Conservation (phyloP, 345 rosid species). For the Camelina hispida region DNA sequence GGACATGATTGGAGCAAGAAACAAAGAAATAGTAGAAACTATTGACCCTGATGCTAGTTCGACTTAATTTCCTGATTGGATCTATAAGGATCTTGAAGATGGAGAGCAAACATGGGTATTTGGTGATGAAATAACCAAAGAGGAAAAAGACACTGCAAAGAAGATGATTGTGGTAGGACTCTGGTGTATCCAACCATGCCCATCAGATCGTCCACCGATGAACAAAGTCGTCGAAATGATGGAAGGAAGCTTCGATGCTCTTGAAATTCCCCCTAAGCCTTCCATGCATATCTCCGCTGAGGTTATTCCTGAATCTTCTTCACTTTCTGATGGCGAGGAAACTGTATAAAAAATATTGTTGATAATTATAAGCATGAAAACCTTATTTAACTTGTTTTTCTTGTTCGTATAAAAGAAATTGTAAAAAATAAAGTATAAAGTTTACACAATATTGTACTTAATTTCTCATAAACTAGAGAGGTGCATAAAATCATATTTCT, state of each 20-base stretch:
- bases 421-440: not conserved
- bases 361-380: not conserved
- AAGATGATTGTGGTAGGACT: conserved; percentile 6
- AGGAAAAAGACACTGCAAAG: not conserved
- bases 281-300: not conserved
- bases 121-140: not conserved
- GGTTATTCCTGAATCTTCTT: not conserved
- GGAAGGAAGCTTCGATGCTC: conserved; percentile 13
- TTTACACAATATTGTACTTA: too few relatives aligned
- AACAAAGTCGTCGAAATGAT: conserved; percentile 15
- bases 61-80: conserved; percentile 9
- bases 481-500: too few relatives aligned
- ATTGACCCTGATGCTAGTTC: not conserved
- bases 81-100: conserved; percentile 6
- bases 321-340: not conserved
- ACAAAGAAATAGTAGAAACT: not conserved
- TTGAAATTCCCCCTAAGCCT: conserved; percentile 1
- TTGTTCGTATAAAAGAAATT: not conserved
- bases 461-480: too few relatives aligned
- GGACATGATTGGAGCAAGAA: conserved; percentile 23
- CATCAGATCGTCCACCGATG: conserved; percentile 26
- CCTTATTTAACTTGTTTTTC: not conserved
- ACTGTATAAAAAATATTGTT: not conserved
- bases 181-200: conserved; percentile 23
- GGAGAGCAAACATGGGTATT: conserved; percentile 1